These are phyloP conservation scores for Gamsiella multidivaricata DNA, from an alignment of 192 early-diverging fungal species.

Conservation along the genomic window DNA sequence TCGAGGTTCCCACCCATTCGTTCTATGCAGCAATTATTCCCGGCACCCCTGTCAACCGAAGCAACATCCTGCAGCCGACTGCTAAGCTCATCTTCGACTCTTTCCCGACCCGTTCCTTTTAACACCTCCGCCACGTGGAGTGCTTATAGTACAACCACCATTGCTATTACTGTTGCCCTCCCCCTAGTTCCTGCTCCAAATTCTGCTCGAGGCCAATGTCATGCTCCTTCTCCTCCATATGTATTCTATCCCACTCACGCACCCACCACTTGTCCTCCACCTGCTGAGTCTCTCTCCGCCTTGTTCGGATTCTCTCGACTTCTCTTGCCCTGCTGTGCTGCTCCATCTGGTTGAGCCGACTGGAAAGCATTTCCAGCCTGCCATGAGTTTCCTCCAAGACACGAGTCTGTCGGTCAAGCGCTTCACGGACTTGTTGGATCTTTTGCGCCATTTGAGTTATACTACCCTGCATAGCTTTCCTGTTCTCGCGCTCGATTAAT, in stretches of 20 bases:
- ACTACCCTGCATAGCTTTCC: not conserved
- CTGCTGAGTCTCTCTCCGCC: slow-evolving; percentile 6
- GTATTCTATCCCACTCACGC: slow-evolving; percentile 21
- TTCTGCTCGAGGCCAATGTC: too few relatives aligned
- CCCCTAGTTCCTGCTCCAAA: too few relatives aligned
- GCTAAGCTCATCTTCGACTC: too few relatives aligned
- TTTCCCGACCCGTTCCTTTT: too few relatives aligned
- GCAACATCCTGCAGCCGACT: too few relatives aligned
- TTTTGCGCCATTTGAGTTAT: slow-evolving; percentile 30
- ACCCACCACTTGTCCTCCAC: slow-evolving; percentile 34
- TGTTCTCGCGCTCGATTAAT: slow-evolving; percentile 38
- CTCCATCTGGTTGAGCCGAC: slow-evolving; percentile 31
- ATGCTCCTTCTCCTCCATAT: too few relatives aligned
- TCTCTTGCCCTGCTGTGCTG: slow-evolving; percentile 20
- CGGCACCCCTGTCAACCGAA: too few relatives aligned
- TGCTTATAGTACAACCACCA: too few relatives aligned
- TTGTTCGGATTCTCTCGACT: slow-evolving; percentile 10
- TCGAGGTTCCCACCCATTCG: too few relatives aligned
- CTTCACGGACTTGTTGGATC: slow-evolving; percentile 29
- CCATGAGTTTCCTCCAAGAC: slow-evolving; percentile 33
- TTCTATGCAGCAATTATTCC: too few relatives aligned
- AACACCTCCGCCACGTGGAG: too few relatives aligned
- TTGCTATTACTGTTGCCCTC: too few relatives aligned
- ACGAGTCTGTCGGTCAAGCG: slow-evolving; percentile 24
- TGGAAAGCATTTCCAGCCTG: slow-evolving; percentile 18